These are phyloP conservation scores for Candida schatavii DNA, from an alignment of 805 yeast genomes.

Conservation along the genomic window DNA sequence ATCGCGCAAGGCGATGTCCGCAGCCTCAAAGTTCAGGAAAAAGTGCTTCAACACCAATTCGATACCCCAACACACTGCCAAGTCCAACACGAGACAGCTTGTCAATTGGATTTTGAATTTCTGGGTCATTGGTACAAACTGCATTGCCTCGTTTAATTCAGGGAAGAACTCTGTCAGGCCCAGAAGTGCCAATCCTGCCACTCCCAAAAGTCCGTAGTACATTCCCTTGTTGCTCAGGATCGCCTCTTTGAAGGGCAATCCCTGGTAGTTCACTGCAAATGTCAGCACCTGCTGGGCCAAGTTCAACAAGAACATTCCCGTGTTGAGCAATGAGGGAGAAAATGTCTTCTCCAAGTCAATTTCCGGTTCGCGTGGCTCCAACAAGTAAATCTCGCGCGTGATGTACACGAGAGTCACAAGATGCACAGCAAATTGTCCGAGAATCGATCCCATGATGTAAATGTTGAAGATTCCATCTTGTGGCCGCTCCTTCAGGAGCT, in stretches of 20 bases:
- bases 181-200: conserved; percentile 79
- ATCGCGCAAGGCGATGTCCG: conserved; percentile 73
- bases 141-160: conserved; percentile 87
- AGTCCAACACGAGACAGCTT: conserved; percentile 67
- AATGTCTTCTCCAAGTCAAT: conserved; percentile 88
- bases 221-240: conserved; percentile 90
- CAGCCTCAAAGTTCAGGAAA: conserved; percentile 88
- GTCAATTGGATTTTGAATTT: conserved; percentile 79
- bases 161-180: conserved; percentile 95
- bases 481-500: conserved; percentile 90
- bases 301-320: conserved; percentile 92
- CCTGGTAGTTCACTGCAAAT: conserved; percentile 96
- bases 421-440: conserved; percentile 95
- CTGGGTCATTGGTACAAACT: conserved; percentile 80
- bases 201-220: conserved; percentile 93
- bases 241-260: conserved; percentile 92
- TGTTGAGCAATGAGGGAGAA: conserved; percentile 85
- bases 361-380: conserved; percentile 91
- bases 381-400: conserved; percentile 73
- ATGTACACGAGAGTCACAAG: conserved; percentile 78
- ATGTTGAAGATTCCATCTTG: conserved; percentile 94
- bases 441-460: conserved; percentile 96
- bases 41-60: conserved; percentile 78
- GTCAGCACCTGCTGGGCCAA: conserved; percentile 96
- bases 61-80: conserved; percentile 69